Conservation (phyloP, 495 filamentous ascomycete genomes). For the Niebla homalea region DNA sequence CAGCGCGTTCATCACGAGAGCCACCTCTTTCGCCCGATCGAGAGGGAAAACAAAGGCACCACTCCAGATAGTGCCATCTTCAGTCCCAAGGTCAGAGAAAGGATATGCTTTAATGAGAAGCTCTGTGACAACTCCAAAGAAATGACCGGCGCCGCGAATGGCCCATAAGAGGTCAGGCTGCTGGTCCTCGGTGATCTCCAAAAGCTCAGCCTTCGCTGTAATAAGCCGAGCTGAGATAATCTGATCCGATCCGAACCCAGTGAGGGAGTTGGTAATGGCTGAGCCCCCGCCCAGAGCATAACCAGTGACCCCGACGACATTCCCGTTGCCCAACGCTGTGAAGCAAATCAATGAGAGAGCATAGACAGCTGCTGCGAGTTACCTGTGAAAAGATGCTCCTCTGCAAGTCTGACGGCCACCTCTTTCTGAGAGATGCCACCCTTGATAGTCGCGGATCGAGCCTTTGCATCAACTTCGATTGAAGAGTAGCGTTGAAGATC, state of each 20-base stretch:
- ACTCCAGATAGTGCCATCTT: conserved; percentile 14
- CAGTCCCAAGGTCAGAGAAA: conserved; percentile 9
- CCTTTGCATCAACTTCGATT: conserved; percentile 13
- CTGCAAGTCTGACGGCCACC: conserved; percentile 13
- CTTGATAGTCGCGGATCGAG: conserved; percentile 15
- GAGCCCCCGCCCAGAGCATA: conserved; percentile 17
- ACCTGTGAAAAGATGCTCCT: conserved; percentile 14
- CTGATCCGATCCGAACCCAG: conserved; percentile 17
- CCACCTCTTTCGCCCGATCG: conserved; percentile 14
- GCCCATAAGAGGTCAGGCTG: conserved; percentile 28
- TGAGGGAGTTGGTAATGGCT: conserved; percentile 13
- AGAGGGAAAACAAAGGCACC: conserved; percentile 17
- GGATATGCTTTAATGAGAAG: conserved; percentile 20
- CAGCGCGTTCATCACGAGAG: conserved; percentile 12
- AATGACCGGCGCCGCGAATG: conserved; percentile 28
- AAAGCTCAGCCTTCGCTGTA: conserved; percentile 18
- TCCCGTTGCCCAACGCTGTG: conserved; percentile 21
- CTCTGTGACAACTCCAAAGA: conserved; percentile 33
- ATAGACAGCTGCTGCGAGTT: neutral
- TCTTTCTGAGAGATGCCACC: conserved; percentile 21
- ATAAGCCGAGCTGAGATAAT: conserved; percentile 22
- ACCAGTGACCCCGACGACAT: conserved; percentile 18
- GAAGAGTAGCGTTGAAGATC: conserved; percentile 21
- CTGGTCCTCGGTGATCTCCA: conserved; percentile 14
- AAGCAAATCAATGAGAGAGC: neutral